A percentile compares a stretch with the other conserved stretches of the same genome.
These are phyloP conservation scores for Logfia minima DNA, from an alignment of 129 eudicot genomes.

Conservation along the genomic window DNA sequence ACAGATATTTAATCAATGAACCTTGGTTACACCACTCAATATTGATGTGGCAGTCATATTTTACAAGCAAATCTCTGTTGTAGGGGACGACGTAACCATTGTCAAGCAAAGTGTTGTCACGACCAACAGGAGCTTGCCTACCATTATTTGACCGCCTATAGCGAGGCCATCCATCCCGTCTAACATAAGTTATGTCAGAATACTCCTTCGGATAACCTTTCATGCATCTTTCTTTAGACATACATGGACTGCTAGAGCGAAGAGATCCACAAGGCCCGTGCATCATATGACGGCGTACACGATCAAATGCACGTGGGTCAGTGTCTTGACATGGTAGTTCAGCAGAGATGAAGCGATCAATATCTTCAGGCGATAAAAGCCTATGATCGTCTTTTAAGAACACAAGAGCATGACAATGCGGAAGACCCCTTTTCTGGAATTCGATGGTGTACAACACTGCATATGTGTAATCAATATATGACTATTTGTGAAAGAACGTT, in stretches of 20 bases:
- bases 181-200: too few species aligned
- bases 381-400: background rate
- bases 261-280: background rate
- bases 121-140: background rate
- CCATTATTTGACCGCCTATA: background rate
- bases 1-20: background rate
- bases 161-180: background rate
- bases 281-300: background rate
- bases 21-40: background rate
- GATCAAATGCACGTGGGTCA: background rate
- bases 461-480: too few species aligned
- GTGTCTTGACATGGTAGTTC: background rate
- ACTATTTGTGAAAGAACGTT: too few species aligned
- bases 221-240: too few species aligned
- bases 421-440: background rate
- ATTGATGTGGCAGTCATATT: background rate
- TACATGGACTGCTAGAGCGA: too few species aligned
- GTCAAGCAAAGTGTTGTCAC: background rate
- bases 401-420: background rate
- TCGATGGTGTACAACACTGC: background rate
- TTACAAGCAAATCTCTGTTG: background rate
- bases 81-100: background rate
- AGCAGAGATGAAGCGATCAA: background rate
- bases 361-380: background rate
- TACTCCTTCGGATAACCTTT: background rate